phyloP scores from a whole-genome alignment of 2,329 filamentous ascomycete genomes.

The Chaetomiaceae sp. region DNA sequence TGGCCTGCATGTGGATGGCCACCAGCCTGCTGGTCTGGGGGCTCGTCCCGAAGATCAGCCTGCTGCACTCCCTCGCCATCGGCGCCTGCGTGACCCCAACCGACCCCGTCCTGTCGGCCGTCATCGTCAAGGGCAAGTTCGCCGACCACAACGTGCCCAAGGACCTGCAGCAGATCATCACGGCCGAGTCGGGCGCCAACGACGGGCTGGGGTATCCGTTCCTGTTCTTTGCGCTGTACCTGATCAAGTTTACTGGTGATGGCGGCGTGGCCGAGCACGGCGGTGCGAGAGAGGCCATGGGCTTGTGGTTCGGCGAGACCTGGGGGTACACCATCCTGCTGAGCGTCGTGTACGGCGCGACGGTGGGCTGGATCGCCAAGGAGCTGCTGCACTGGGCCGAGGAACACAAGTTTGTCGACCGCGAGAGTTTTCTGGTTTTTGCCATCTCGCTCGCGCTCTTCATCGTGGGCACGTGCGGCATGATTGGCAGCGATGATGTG shows the following conservation, averaged over 20 bases:
- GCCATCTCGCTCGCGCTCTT: slow-evolving; percentile 82
- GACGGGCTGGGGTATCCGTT: slow-evolving; percentile 89
- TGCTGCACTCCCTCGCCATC: slow-evolving; percentile 74
- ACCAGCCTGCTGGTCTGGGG: slow-evolving; percentile 78
- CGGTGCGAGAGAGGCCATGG: slow-evolving; percentile 63
- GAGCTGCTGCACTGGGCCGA: slow-evolving; percentile 81
- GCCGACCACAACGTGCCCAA: slow-evolving; percentile 86
- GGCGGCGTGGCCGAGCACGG: slow-evolving; percentile 52
- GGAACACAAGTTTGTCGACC: slow-evolving; percentile 73
- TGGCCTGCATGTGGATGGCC: slow-evolving; percentile 80
- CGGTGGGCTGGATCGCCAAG: slow-evolving; percentile 77
- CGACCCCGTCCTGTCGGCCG: slow-evolving; percentile 81
- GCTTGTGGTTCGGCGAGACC: slow-evolving; percentile 79
- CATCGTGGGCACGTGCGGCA: slow-evolving; percentile 78
- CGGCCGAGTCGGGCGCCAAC: slow-evolving; percentile 81
- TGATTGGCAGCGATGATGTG: slow-evolving; percentile 85
- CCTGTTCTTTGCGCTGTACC: slow-evolving; percentile 75
- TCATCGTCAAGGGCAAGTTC: slow-evolving; percentile 90
- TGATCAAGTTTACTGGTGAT: slow-evolving; percentile 69
- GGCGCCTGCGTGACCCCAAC: slow-evolving; percentile 89
- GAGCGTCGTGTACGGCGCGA: slow-evolving; percentile 70
- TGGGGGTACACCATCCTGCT: slow-evolving; percentile 79
- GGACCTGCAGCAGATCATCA: slow-evolving; percentile 73
- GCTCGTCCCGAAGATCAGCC: slow-evolving; percentile 64
- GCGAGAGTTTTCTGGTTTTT: slow-evolving; percentile 84